Evolutionary conservation across 2,329 filamentous ascomycete species (phyloP).

Genomic region (Diaporthe vexans): DNA sequence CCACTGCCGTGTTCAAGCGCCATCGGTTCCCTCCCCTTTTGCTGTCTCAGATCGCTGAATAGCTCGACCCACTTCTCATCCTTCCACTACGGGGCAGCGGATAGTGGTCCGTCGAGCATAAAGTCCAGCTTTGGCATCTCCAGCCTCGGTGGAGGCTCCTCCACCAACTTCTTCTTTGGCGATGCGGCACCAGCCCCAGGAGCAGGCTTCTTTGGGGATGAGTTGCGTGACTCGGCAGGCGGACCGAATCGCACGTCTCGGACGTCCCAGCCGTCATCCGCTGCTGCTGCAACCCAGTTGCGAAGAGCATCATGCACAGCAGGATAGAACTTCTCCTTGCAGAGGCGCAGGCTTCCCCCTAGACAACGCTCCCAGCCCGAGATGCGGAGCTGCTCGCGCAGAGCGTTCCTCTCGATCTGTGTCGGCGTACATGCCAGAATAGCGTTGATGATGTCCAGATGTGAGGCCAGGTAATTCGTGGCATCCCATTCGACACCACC

Average conservation of each 20-base stretch:
- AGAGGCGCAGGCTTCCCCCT: slow-evolving; percentile 86
- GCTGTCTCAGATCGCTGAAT: slow-evolving; percentile 41
- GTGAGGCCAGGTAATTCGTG: slow-evolving; percentile 93
- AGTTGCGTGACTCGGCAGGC: slow-evolving; percentile 56
- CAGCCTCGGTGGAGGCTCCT: slow-evolving; percentile 71
- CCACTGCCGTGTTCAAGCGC: not conserved
- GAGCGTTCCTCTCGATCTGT: slow-evolving; percentile 76
- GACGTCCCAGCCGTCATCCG: slow-evolving; percentile 90
- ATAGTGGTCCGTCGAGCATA: slow-evolving; percentile 50
- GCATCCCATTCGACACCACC: slow-evolving; percentile 99
- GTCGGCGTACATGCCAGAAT: slow-evolving; percentile 86
- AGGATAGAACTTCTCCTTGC: slow-evolving; percentile 98
- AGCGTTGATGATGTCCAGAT: slow-evolving; percentile 93
- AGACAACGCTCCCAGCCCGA: slow-evolving; percentile 94
- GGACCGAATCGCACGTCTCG: slow-evolving; percentile 84
- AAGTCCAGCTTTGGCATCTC: slow-evolving; percentile 72
- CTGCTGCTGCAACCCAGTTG: slow-evolving; percentile 90
- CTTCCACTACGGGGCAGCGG: slow-evolving; percentile 44
- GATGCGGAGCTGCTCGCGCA: slow-evolving; percentile 83
- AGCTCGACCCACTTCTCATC: slow-evolving; percentile 49
- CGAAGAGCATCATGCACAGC: slow-evolving; percentile 89
- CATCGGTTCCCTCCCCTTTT: not conserved
- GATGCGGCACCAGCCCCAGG: slow-evolving; percentile 52
- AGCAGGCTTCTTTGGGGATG: slow-evolving; percentile 60
- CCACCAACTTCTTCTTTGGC: slow-evolving; percentile 60